Base-by-base conservation (phyloP, 768 basidiomycete species). In the Tephrocybe sp. region DNA sequence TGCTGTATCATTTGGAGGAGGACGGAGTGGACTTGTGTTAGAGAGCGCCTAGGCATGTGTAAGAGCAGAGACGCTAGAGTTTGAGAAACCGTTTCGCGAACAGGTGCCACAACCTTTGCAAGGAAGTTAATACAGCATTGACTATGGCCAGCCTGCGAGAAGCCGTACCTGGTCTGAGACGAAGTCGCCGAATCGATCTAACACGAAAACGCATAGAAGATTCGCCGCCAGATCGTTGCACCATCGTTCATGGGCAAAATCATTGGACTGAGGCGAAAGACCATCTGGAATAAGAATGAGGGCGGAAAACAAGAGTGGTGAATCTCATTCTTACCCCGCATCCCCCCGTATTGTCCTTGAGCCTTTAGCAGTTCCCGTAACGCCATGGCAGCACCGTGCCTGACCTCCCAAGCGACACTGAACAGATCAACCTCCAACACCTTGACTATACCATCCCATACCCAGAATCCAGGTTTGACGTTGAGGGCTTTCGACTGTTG, bases 171-270 rank as follows among this genome's bases (percentile, higher is more conserved):
- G 94, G 64, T 99, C 97, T 0, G 93, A 90, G 28, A 97, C 85
- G 63, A 95, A 99, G 68, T 99, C 97, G 2, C 95, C 93, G 60
- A 99, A 99, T n/a, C 97, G 85, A 65, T 99, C 97, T 21, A 98
- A 75, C 26, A 96, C 89, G 54, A 98, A 89, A 8, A 98, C 84
- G 58, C 86, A 88, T 2, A 98, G 79, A 43, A 97, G 80, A 57
- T 87, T 87, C 9, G 90, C 83, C 2, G 92, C 87, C 13, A 98
- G 70, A 50, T 86, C 83, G 53, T 95, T 95, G 66, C 90, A 92
- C 93, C 93, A 96, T 58, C 78, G 78, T 66, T 91, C 88, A 59
- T 94, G 92, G 0, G 75, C 75, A 34, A 72, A 65, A 16, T 77
- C 75, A 56, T 94, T 94, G 60, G 84, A 83, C 46, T 73, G 68